Evolutionary conservation across 257 asterid species (phyloP).

Genomic region (Primulina tabacum): DNA sequence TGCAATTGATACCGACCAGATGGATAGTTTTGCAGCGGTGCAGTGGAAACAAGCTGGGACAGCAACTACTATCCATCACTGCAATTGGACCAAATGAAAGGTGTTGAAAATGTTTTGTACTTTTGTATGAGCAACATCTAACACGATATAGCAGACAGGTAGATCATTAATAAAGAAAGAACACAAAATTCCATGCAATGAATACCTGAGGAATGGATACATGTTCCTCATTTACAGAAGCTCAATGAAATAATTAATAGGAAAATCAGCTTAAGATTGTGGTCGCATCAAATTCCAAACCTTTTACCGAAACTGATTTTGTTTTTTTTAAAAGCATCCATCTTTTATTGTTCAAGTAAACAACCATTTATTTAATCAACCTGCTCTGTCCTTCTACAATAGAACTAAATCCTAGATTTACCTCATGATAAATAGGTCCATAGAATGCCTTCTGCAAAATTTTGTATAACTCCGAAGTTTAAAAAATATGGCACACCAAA

Average conservation of each 20-base stretch:
- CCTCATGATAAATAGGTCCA: no score
- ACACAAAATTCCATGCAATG: not conserved
- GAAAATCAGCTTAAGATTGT: not conserved
- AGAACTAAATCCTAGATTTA: no score
- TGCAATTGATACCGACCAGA: constrained; percentile 63
- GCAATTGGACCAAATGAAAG: constrained; percentile 27
- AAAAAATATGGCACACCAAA: no score
- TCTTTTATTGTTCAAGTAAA: not conserved
- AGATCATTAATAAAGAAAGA: no score
- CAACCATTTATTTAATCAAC: not conserved
- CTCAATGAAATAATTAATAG: not conserved
- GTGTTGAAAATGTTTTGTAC: not conserved
- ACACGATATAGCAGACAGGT: no score
- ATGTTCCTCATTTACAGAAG: not conserved
- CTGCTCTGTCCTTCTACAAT: no score
- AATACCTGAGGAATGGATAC: not conserved
- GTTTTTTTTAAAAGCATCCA: no score
- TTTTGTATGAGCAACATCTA: not conserved
- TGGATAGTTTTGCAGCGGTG: constrained; percentile 89
- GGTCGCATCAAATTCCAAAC: no score
- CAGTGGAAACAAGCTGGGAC: constrained; percentile 67
- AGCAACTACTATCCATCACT: constrained; percentile 58
- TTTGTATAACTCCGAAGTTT: no score
- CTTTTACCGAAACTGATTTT: no score
- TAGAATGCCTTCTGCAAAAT: no score